phyloP scores from a whole-genome alignment of 2,329 filamentous ascomycete genomes.

The Acephala macrosclerotiorum region DNA sequence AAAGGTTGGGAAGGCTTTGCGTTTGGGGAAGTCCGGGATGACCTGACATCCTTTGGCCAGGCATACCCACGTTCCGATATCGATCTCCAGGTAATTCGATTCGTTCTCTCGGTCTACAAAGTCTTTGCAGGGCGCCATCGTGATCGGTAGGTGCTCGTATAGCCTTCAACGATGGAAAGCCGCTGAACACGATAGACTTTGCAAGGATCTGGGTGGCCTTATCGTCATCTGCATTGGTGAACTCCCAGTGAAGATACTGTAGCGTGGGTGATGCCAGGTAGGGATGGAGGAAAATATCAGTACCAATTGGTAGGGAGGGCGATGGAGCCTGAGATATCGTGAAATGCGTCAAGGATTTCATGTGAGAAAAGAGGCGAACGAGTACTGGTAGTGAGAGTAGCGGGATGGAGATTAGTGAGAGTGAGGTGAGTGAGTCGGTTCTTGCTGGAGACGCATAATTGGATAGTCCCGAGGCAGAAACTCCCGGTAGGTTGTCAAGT shows the following conservation, averaged over 20 bases:
- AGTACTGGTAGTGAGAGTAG: conserved; percentile 63
- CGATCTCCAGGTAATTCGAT: conserved; percentile 41
- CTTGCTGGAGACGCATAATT: conserved; percentile 59
- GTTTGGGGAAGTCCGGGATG: conserved; percentile 25
- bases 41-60: conserved; percentile 30
- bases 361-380: conserved; percentile 64
- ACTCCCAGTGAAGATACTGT: conserved; percentile 68
- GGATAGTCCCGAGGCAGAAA: conserved; percentile 63
- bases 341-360: conserved; percentile 57
- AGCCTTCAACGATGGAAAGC: conserved; percentile 67
- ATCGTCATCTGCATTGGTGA: conserved; percentile 47
- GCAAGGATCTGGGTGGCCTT: conserved; percentile 70
- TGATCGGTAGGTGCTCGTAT: conserved; percentile 74
- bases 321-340: conserved; percentile 61
- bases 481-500: conserved; percentile 61
- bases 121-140: conserved; percentile 71
- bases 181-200: conserved; percentile 64
- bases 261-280: conserved; percentile 65
- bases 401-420: conserved; percentile 64
- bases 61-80: conserved; percentile 34
- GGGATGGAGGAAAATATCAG: conserved; percentile 68
- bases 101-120: conserved; percentile 59
- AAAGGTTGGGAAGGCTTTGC: conserved; percentile 29
- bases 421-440: conserved; percentile 53
- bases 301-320: conserved; percentile 61